These are phyloP conservation scores for Pezicula rhizophila DNA, from an alignment of 2,329 filamentous ascomycete species.

Conservation along the genomic window DNA sequence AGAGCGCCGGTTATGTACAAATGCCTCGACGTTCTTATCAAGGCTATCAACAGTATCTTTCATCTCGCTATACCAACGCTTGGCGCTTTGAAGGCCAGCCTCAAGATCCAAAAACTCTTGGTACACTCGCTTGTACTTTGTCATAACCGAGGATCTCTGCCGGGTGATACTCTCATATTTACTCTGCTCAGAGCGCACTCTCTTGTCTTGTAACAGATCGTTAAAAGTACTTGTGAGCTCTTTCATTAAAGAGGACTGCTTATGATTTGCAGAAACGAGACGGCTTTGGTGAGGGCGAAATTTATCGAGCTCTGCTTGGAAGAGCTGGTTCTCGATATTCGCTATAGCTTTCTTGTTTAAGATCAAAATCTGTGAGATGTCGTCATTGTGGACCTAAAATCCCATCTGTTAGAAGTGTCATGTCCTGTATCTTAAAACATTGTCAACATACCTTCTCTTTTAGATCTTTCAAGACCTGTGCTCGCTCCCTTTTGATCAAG, in stretches of 20 bases:
- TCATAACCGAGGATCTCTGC: slow-evolving; percentile 74
- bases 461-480: slow-evolving; percentile 89
- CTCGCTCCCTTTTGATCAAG: slow-evolving; percentile 83
- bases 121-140: slow-evolving; percentile 84
- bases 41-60: slow-evolving; percentile 87
- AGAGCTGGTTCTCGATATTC: slow-evolving; percentile 86
- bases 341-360: slow-evolving; percentile 95
- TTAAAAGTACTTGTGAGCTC: slow-evolving; percentile 86
- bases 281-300: slow-evolving; percentile 90
- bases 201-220: slow-evolving; percentile 83
- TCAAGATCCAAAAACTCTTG: slow-evolving; percentile 88
- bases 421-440: background rate
- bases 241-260: slow-evolving; percentile 90
- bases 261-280: slow-evolving; percentile 88
- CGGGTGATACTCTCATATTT: slow-evolving; percentile 88
- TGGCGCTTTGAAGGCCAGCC: slow-evolving; percentile 79
- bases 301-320: slow-evolving; percentile 95
- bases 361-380: slow-evolving; percentile 95
- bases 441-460: slow-evolving; percentile 75
- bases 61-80: slow-evolving; percentile 94
- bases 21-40: slow-evolving; percentile 92
- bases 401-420: slow-evolving; percentile 7
- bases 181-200: slow-evolving; percentile 87
- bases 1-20: slow-evolving; percentile 87
- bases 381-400: slow-evolving; percentile 79